Conservation (phyloP, 345 rosid genomes). For the Psidium friedrichsthalianum region DNA sequence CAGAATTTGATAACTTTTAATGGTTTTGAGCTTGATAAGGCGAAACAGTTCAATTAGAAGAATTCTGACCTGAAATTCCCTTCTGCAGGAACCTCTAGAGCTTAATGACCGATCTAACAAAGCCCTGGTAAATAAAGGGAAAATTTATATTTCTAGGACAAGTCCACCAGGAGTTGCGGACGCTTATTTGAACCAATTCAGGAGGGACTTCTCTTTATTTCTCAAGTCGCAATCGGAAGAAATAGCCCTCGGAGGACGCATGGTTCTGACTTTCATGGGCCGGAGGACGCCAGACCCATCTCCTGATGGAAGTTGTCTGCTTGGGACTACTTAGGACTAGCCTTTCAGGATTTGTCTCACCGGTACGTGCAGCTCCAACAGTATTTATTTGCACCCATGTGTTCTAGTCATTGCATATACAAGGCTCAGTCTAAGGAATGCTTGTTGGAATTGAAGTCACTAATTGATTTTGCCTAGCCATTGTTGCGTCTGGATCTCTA, state of each 20-base stretch:
- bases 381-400: not conserved
- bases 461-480: not conserved
- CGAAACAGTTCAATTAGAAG: not conserved
- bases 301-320: constrained; percentile 20
- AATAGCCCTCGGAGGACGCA: too few relatives aligned
- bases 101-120: constrained; percentile 1
- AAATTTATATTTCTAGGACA: constrained; percentile 29
- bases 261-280: too few relatives aligned
- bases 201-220: constrained; percentile 26
- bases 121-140: constrained; percentile 24
- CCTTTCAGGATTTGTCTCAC: constrained; percentile 26
- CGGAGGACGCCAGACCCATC: constrained; percentile 20
- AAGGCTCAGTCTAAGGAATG: not conserved
- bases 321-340: constrained; percentile 27
- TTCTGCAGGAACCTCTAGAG: constrained; percentile 27
- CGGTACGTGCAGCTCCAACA: constrained; percentile 4
- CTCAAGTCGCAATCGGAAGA: constrained; percentile 21
- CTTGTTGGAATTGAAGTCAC: not conserved
- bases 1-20: not conserved
- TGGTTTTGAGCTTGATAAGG: not conserved
- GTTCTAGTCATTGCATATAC: not conserved
- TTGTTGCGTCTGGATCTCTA: not conserved
- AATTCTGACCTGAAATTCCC: not conserved
- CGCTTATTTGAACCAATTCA: constrained; percentile 27
- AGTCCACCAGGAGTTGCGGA: constrained; percentile 14